Base-by-base conservation (phyloP, 352 stramenopile species). In the Pythium aquatile region DNA sequence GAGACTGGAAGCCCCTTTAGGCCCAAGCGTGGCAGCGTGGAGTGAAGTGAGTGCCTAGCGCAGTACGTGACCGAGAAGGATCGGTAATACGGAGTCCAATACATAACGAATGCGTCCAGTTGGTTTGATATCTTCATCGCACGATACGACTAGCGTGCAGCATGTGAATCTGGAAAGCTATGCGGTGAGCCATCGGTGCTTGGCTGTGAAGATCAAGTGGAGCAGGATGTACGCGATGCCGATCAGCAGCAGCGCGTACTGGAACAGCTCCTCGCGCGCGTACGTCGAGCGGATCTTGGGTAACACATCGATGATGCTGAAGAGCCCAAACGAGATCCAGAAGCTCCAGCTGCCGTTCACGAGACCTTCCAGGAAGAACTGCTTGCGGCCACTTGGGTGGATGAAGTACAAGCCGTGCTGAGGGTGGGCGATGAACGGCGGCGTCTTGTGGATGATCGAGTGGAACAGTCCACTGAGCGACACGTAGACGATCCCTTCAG, bases 351-450 rank as follows among this genome's bases (percentile, higher is more conserved):
- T 69, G 44, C 82, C 82, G 65, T 85, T 77, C 16, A 87, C 33
- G 14, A 91, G 48, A 0, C 82, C 82, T 51, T 91, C 82, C 49
- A 91, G 60, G 47, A 85, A 72, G 33, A 91, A 91, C 64, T 91
- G 82, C 20, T 81, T 80, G 5, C 80, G 76, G 1, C 72, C 80
- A 40, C 73, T 86, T 39, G 82, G 82, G 54, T 91, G 81, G 57
- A 88, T 71, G 20, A 91, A 78, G 29, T 83, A 74, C 29, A 91
- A 64, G 7, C 82, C 82, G 52, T 82, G 70, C 49, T 81, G 54
- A 32, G 72, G 75, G 32, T 79, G 75, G 26, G 75, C 85, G 65
- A 86, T 84, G 61, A 87, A 85, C 61, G 73, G 68, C 14, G 73
- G 59, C 51, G 66, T 69, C 39, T 49, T 51, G 68, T 87, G 74